phyloP scores from a whole-genome alignment of 2,329 filamentous ascomycete species.

The Botryotinia narcissicola region DNA sequence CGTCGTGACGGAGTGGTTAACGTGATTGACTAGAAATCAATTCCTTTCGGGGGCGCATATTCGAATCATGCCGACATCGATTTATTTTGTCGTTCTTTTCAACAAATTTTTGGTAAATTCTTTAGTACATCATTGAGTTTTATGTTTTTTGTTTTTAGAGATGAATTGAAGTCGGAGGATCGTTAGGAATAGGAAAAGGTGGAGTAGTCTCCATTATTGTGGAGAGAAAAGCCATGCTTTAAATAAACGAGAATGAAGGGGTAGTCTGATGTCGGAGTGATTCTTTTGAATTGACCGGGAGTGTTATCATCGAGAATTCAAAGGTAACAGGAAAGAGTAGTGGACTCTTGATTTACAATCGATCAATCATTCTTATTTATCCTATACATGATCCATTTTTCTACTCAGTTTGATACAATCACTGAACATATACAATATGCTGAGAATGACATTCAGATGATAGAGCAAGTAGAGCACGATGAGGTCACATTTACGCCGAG shows the following conservation, averaged over 20 bases:
- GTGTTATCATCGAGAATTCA: neutral
- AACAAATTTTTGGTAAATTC: rapidly evolving
- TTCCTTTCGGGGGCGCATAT: slow-evolving; percentile 17
- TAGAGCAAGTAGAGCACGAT: neutral
- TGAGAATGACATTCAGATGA: rapidly evolving
- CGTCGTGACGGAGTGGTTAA: slow-evolving; percentile 18
- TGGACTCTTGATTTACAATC: neutral
- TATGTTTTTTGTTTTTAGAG: neutral
- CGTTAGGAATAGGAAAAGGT: neutral
- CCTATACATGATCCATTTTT: rapidly evolving
- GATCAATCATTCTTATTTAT: neutral
- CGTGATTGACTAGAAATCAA: slow-evolving; percentile 18
- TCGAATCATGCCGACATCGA: slow-evolving; percentile 15
- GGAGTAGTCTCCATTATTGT: neutral
- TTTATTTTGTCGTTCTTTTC: rapidly evolving
- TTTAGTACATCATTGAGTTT: too few species aligned
- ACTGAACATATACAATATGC: neutral
- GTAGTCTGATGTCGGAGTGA: neutral
- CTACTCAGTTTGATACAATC: neutral
- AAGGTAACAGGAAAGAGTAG: neutral
- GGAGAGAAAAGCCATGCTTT: neutral
- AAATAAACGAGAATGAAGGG: neutral
- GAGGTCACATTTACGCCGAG: too few species aligned
- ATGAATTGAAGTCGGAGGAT: neutral
- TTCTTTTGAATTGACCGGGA: neutral